Conservation (phyloP, 225 moss, liverwort and hornwort genomes). For the Lunularia cruciata region DNA sequence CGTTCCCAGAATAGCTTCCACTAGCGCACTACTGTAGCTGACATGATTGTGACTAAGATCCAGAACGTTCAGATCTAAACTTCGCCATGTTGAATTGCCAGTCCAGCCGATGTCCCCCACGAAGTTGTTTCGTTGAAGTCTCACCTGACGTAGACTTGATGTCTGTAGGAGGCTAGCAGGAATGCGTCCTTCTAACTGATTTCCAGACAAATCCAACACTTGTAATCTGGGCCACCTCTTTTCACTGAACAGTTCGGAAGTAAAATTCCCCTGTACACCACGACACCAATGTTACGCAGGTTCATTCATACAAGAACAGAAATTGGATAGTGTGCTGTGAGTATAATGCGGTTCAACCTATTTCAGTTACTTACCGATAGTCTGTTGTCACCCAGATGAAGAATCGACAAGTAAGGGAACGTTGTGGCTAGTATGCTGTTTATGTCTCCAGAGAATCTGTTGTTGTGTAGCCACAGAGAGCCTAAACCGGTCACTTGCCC, state of each 20-base stretch:
- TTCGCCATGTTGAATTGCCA: too few relatives aligned
- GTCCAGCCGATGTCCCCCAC: background rate
- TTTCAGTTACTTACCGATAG: background rate
- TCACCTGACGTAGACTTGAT: background rate
- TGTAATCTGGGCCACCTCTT: background rate
- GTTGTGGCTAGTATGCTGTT: background rate
- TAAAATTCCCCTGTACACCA: background rate
- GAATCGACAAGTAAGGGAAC: background rate
- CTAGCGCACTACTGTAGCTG: background rate
- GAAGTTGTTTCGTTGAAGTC: background rate
- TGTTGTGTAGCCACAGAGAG: background rate
- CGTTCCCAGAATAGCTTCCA: background rate
- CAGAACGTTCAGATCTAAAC: background rate
- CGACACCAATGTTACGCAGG: background rate
- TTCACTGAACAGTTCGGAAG: background rate
- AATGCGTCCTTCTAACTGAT: background rate
- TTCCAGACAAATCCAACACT: background rate
- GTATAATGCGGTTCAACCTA: too few relatives aligned
- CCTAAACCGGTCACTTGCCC: too few relatives aligned
- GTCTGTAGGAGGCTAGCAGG: background rate
- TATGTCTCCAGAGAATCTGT: constrained; percentile 3
- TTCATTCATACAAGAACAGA: background rate
- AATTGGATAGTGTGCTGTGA: too few relatives aligned
- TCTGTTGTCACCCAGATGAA: constrained; percentile 2
- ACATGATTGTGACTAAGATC: constrained; percentile 1